phyloP scores from a whole-genome alignment of 148 eudicot species.

The Chenopodium formosanum region DNA sequence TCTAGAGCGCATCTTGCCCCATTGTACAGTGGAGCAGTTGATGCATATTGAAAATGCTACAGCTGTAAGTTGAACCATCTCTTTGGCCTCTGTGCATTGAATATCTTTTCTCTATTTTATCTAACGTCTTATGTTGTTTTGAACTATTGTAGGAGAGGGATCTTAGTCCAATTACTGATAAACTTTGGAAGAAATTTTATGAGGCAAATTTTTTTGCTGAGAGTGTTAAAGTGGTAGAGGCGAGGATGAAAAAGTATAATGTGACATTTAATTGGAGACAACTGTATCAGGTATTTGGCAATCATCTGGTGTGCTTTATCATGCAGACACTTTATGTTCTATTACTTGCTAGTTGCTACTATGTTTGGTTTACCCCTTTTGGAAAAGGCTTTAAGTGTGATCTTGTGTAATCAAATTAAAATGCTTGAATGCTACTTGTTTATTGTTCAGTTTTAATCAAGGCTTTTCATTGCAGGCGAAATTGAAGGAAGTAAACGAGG shows the following conservation, averaged over 20 bases:
- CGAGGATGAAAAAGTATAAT: slow-evolving; percentile 46
- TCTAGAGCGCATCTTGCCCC: slow-evolving; percentile 78
- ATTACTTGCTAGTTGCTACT: background rate
- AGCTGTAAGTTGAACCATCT: slow-evolving; percentile 46
- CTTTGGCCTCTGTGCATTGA: background rate
- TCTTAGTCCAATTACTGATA: slow-evolving; percentile 75
- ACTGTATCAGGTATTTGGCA: slow-evolving; percentile 61
- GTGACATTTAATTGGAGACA: slow-evolving; percentile 59
- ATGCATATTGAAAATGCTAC: slow-evolving; percentile 73
- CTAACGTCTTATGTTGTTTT: slow-evolving; percentile 8
- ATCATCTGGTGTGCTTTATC: background rate
- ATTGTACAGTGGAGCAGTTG: slow-evolving; percentile 79
- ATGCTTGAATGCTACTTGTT: background rate
- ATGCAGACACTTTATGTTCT: background rate
- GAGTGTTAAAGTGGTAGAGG: slow-evolving; percentile 37
- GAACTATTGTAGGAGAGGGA: slow-evolving; percentile 65
- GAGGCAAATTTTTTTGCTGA: slow-evolving; percentile 51
- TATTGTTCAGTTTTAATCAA: slow-evolving; percentile 1
- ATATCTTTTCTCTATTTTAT: background rate
- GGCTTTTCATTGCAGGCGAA: slow-evolving; percentile 54
- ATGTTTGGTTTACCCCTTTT: slow-evolving; percentile 1
- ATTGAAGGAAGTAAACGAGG: slow-evolving; percentile 55
- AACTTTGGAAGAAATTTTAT: slow-evolving; percentile 79
- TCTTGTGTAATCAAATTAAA: background rate
- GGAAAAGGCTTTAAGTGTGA: slow-evolving; percentile 1